Percentiles rank a stretch among this genome's conserved stretches.
These are phyloP conservation scores for Penicillium odoratum DNA, from an alignment of 495 filamentous ascomycete genomes.

Conservation along the genomic window DNA sequence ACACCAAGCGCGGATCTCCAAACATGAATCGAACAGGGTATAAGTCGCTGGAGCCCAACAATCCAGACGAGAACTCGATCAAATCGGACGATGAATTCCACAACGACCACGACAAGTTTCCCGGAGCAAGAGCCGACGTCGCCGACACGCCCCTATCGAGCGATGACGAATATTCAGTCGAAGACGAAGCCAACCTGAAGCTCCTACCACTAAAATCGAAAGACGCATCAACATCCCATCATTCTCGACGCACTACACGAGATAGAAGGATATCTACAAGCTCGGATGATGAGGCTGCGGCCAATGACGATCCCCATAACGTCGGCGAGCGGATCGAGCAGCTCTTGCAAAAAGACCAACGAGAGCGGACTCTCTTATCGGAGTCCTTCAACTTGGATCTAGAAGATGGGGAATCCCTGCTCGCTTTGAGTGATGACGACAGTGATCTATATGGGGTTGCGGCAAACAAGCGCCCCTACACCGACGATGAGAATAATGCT, in stretches of 20 bases:
- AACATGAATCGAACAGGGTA: constrained; percentile 14
- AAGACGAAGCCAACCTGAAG: constrained; percentile 21
- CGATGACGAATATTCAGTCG: constrained; percentile 15
- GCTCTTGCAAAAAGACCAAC: constrained; percentile 16
- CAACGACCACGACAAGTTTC: neutral
- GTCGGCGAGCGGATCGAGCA: constrained; percentile 22
- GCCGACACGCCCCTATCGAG: constrained; percentile 7
- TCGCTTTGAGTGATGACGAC: constrained; percentile 20
- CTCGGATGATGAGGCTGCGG: neutral
- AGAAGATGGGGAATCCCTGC: constrained; percentile 18
- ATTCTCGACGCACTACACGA: neutral
- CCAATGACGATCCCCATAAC: constrained; percentile 16
- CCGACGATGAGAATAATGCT: neutral
- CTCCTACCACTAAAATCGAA: constrained; percentile 16
- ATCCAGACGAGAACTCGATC: neutral
- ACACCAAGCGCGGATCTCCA: constrained; percentile 1
- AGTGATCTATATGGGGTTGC: constrained; percentile 25
- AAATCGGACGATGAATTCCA: neutral
- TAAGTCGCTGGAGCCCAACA: constrained; percentile 9
- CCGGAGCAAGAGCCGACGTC: constrained; percentile 1
- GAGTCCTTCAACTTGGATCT: constrained; percentile 28
- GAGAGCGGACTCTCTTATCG: constrained; percentile 11
- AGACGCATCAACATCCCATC: neutral
- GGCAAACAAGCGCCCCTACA: constrained; percentile 12
- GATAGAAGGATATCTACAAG: constrained; percentile 4